Evolutionary conservation across 208 protist genomes (phyloP).

Genomic region (Tritrichomonas foetus): DNA sequence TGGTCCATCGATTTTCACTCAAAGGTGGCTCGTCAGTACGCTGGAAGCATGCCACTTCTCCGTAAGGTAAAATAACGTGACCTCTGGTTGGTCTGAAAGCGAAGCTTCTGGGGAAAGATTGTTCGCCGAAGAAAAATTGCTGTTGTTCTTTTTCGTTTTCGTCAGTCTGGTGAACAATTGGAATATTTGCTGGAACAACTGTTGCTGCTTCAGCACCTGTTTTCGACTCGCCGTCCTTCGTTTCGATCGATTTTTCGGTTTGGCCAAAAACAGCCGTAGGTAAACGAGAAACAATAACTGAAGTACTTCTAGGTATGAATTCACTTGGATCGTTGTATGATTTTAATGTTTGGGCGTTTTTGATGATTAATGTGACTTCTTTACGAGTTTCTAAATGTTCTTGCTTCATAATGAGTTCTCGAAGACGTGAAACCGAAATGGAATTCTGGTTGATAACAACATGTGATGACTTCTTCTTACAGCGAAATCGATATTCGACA

Average conservation of each 20-base stretch:
- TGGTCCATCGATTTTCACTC: background rate
- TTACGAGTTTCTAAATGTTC: background rate
- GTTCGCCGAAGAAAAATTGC: background rate
- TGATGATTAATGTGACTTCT: background rate
- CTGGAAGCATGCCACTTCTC: constrained; percentile 1
- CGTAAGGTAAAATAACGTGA: background rate
- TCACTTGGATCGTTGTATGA: background rate
- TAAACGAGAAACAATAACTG: background rate
- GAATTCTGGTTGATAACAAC: background rate
- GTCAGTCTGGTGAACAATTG: background rate
- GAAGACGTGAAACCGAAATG: background rate
- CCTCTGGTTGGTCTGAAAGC: background rate
- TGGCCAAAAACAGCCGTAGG: background rate
- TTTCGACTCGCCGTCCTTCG: background rate
- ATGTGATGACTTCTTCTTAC: constrained; percentile 36
- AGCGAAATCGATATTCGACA: background rate
- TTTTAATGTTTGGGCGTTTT: constrained; percentile 4
- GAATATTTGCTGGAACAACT: background rate
- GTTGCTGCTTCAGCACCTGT: background rate
- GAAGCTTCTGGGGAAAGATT: background rate
- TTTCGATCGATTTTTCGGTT: background rate
- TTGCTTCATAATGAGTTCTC: background rate
- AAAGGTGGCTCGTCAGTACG: background rate
- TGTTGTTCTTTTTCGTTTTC: background rate
- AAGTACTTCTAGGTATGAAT: background rate